phyloP scores from a whole-genome alignment of 225 moss, liverwort and hornwort genomes.

The Thuidium tamariscinum region DNA sequence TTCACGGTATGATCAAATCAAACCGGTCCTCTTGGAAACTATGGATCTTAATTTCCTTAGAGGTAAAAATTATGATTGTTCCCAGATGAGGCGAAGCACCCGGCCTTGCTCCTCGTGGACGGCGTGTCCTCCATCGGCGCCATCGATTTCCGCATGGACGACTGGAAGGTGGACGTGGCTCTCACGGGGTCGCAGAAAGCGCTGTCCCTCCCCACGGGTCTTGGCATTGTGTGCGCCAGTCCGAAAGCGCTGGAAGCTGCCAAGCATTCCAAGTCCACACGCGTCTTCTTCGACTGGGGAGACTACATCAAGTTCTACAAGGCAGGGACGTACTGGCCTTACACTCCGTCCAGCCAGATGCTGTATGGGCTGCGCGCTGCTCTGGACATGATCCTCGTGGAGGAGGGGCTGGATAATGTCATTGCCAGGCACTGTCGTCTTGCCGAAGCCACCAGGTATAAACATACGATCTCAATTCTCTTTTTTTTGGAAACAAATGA shows the following conservation, averaged over 20 bases:
- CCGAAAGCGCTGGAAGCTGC: slow-evolving; percentile 77
- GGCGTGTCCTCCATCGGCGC: slow-evolving; percentile 95
- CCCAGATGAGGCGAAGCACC: slow-evolving; percentile 64
- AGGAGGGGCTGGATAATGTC: slow-evolving; percentile 85
- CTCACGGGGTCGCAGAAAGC: slow-evolving; percentile 92
- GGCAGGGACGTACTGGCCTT: slow-evolving; percentile 76
- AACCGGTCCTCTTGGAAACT: not conserved
- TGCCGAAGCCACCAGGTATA: slow-evolving; percentile 65
- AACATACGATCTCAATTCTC: not conserved
- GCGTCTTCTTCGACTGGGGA: slow-evolving; percentile 80
- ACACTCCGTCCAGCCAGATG: slow-evolving; percentile 90
- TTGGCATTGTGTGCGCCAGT: slow-evolving; percentile 84
- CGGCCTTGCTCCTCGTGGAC: slow-evolving; percentile 80
- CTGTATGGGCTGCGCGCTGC: slow-evolving; percentile 75
- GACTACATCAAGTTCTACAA: slow-evolving; percentile 74
- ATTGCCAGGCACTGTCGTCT: slow-evolving; percentile 73
- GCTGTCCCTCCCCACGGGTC: slow-evolving; percentile 73
- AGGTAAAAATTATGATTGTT: not conserved
- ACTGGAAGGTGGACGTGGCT: slow-evolving; percentile 93
- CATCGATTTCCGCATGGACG: slow-evolving; percentile 82
- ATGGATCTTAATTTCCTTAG: not conserved
- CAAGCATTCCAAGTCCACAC: slow-evolving; percentile 53
- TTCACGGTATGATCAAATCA: not conserved
- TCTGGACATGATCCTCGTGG: slow-evolving; percentile 62
- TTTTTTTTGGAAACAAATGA: no score